Evolutionary conservation across 2,329 filamentous ascomycete species (phyloP).

Genomic region (Domatiomyces globalis): DNA sequence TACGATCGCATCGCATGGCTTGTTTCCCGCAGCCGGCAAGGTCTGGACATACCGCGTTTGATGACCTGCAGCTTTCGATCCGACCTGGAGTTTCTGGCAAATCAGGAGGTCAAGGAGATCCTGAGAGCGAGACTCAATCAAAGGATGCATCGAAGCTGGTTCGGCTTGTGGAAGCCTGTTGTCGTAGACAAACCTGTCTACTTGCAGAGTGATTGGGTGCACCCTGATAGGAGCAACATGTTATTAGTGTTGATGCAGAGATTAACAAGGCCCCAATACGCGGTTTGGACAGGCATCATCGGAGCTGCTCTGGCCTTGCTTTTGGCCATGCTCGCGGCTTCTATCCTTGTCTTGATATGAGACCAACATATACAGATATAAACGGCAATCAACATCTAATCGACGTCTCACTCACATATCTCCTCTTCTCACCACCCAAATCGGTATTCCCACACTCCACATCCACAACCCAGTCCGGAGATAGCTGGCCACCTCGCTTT

Average conservation of each 20-base stretch:
- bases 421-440: no score
- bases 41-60: slow-evolving; percentile 6
- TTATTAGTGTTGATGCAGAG: no score
- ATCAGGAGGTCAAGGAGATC: slow-evolving; percentile 10
- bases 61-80: slow-evolving; percentile 5
- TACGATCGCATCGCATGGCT: slow-evolving; percentile 7
- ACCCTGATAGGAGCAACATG: no score
- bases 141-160: not conserved
- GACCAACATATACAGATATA: no score
- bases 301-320: no score
- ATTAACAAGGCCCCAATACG: no score
- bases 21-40: not conserved
- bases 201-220: not conserved
- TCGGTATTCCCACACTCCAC: no score
- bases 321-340: not conserved
- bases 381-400: no score
- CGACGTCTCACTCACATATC: no score
- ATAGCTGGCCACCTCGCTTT: no score
- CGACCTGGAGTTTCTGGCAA: slow-evolving; percentile 10
- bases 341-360: not conserved
- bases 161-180: not conserved
- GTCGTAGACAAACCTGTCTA: not conserved
- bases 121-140: slow-evolving; percentile 2
- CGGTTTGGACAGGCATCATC: no score
- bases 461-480: no score